These are phyloP conservation scores for Dactylellina parvicollis DNA, from an alignment of 2,329 filamentous ascomycete species.

Conservation along the genomic window DNA sequence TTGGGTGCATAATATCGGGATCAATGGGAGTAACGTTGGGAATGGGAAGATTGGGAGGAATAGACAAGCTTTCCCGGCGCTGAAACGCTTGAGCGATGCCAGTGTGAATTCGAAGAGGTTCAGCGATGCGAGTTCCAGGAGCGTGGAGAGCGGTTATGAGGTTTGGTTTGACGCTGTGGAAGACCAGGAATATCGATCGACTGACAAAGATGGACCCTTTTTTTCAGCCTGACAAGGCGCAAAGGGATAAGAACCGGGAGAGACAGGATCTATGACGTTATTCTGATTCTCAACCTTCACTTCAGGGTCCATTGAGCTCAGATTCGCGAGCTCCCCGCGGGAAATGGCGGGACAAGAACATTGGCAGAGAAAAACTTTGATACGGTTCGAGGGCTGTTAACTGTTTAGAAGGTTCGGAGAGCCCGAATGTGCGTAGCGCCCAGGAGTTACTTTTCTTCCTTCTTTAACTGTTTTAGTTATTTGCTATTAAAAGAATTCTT, in stretches of 20 bases:
- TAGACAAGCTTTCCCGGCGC: slow-evolving; percentile 32
- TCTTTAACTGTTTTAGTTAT: slow-evolving; percentile 21
- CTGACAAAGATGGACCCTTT: neutral
- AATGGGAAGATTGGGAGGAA: slow-evolving; percentile 5
- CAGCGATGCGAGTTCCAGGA: slow-evolving; percentile 44
- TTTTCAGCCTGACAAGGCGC: slow-evolving; percentile 9
- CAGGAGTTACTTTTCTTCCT: slow-evolving; percentile 2
- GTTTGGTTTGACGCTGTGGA: slow-evolving; percentile 50
- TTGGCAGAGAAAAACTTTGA: neutral
- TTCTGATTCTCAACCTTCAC: neutral
- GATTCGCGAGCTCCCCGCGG: too few relatives aligned
- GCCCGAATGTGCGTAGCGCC: neutral
- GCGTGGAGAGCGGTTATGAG: slow-evolving; percentile 30
- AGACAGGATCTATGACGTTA: neutral
- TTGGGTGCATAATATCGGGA: slow-evolving; percentile 50
- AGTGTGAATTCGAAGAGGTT: slow-evolving; percentile 45
- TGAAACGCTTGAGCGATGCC: slow-evolving; percentile 48
- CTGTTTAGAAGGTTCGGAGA: neutral
- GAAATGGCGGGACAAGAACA: neutral
- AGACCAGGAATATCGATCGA: slow-evolving; percentile 22
- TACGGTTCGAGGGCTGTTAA: too few relatives aligned
- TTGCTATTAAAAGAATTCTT: slow-evolving; percentile 28
- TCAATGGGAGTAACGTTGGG: slow-evolving; percentile 9
- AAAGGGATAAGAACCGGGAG: neutral
- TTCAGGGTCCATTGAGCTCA: neutral